Evolutionary conservation across 495 filamentous ascomycete genomes (phyloP).

Genomic region (Podospora anserina): DNA sequence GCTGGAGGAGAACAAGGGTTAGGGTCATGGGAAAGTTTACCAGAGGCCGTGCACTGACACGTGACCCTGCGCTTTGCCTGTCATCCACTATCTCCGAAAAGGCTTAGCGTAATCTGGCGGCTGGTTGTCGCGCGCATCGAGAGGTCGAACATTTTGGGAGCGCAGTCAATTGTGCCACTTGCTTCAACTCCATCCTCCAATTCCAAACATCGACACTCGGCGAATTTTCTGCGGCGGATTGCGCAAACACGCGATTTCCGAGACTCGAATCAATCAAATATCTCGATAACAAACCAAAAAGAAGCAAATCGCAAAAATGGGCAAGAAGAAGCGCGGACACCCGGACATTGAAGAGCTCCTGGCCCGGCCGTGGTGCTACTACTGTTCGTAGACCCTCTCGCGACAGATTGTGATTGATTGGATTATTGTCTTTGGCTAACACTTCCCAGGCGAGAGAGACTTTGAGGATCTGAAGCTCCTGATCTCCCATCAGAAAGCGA

Average conservation of each 20-base stretch:
- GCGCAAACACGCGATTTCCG: not conserved
- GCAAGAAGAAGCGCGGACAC: conserved; percentile 80
- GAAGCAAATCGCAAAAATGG: conserved; percentile 48
- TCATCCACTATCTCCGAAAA: not conserved
- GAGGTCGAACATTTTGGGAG: conserved; percentile 3
- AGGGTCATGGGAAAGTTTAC: not conserved
- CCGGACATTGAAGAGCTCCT: conserved; percentile 86
- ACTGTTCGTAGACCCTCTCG: conserved; percentile 58
- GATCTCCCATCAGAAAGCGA: conserved; percentile 94
- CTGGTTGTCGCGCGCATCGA: not conserved
- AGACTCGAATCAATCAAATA: not conserved
- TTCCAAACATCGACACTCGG: not conserved
- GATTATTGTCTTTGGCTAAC: conserved; percentile 25
- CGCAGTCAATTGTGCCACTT: not conserved
- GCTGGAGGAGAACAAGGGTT: not conserved
- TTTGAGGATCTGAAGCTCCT: conserved; percentile 96
- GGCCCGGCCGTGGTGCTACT: conserved; percentile 92
- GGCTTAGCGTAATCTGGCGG: not conserved
- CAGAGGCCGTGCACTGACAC: not conserved
- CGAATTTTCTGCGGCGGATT: not conserved
- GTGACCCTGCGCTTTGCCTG: not conserved
- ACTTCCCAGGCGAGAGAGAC: conserved; percentile 68
- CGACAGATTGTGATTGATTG: not conserved
- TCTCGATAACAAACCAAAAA: not conserved
- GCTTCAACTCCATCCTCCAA: not conserved